phyloP scores from a whole-genome alignment of 495 filamentous ascomycete genomes.

The Penicillium tannophilum region DNA sequence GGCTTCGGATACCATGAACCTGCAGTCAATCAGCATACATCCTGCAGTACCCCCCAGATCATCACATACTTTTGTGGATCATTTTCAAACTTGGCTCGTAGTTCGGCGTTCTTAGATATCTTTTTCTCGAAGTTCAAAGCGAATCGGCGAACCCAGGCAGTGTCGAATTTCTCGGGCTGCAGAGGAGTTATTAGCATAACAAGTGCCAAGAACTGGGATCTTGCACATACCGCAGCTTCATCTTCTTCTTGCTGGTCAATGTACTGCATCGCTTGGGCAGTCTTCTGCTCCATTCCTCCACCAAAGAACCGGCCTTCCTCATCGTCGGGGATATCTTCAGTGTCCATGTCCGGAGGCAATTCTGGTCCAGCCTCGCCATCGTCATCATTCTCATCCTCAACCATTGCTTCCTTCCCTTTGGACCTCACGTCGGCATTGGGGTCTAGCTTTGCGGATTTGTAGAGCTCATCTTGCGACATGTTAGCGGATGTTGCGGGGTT shows the following conservation, averaged over 20 bases:
- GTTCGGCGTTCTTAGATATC: constrained; percentile 89
- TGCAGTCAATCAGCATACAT: constrained; percentile 24
- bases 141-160: constrained; percentile 78
- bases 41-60: not conserved
- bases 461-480: constrained; percentile 61
- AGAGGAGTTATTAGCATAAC: constrained; percentile 18
- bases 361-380: constrained; percentile 70
- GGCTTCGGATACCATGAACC: constrained; percentile 82
- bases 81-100: constrained; percentile 83
- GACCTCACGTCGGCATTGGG: constrained; percentile 62
- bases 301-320: constrained; percentile 96
- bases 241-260: constrained; percentile 70
- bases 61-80: constrained; percentile 78
- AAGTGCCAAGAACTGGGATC: not conserved
- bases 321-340: constrained; percentile 68
- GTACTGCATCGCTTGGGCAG: constrained; percentile 86
- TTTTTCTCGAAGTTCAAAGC: constrained; percentile 87
- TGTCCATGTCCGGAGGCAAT: constrained; percentile 65
- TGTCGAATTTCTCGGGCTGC: constrained; percentile 76
- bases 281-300: constrained; percentile 79
- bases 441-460: constrained; percentile 82
- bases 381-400: constrained; percentile 63
- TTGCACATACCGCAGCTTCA: constrained; percentile 43
- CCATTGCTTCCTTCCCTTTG: constrained; percentile 59
- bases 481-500: constrained; percentile 22